These are phyloP conservation scores for Suillus subaureus DNA, from an alignment of 768 basidiomycete species.

Conservation along the genomic window DNA sequence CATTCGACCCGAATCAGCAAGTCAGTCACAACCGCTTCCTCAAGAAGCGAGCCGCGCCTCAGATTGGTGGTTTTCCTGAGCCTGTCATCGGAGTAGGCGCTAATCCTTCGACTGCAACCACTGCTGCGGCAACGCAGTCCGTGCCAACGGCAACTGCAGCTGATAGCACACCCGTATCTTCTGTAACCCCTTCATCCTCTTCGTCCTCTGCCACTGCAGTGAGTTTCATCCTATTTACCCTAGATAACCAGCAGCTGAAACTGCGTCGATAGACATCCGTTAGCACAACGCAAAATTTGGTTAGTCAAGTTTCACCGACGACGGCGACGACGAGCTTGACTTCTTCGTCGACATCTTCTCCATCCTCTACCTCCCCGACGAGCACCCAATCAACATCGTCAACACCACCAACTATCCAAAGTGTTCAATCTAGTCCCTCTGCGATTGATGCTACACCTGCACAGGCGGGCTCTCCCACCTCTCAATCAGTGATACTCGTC, in stretches of 20 bases:
- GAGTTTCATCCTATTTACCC: conserved; percentile 8
- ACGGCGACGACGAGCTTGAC: conserved; percentile 15
- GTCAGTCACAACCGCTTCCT: conserved; percentile 62
- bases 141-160: conserved; percentile 14
- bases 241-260: not conserved
- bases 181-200: conserved; percentile 16
- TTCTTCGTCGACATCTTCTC: conserved; percentile 18
- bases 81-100: conserved; percentile 39
- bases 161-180: conserved; percentile 15
- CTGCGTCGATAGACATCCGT: not conserved
- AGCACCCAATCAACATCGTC: conserved; percentile 16
- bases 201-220: conserved; percentile 23
- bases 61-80: conserved; percentile 7
- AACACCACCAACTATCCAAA: conserved; percentile 11
- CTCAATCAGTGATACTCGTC: conserved; percentile 37
- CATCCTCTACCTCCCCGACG: conserved; percentile 19
- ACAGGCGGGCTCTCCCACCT: conserved; percentile 54
- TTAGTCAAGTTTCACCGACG: conserved; percentile 18
- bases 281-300: conserved; percentile 14
- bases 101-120: conserved; percentile 24
- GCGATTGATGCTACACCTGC: conserved; percentile 38
- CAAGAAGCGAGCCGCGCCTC: conserved; percentile 55
- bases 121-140: conserved; percentile 15
- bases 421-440: conserved; percentile 14
- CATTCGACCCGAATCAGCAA: conserved; percentile 50